These are phyloP conservation scores for Choiromyces venosus DNA, from an alignment of 495 filamentous ascomycete species.

Conservation along the genomic window DNA sequence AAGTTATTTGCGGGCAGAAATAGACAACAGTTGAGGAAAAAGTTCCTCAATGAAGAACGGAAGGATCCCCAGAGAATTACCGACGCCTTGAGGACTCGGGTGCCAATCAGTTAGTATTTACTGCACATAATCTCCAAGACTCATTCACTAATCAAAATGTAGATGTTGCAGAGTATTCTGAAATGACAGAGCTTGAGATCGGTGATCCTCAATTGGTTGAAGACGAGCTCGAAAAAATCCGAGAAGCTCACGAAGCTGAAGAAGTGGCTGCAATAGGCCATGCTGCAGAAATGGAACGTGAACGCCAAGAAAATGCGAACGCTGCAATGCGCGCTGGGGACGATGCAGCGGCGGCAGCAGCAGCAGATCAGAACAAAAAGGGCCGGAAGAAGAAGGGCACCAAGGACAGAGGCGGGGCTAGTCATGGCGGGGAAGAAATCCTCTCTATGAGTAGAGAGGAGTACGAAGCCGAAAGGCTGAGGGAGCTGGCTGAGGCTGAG, in stretches of 20 bases:
- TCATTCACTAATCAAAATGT: slow-evolving; percentile 50
- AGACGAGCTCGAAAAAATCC: slow-evolving; percentile 61
- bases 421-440: slow-evolving; percentile 44
- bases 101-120: slow-evolving; percentile 30
- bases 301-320: slow-evolving; percentile 40
- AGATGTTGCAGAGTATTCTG: slow-evolving; percentile 62
- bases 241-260: slow-evolving; percentile 61
- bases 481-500: slow-evolving; percentile 29
- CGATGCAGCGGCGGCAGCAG: slow-evolving; percentile 42
- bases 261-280: slow-evolving; percentile 46
- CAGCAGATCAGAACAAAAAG: slow-evolving; percentile 48
- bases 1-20: slow-evolving; percentile 71
- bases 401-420: slow-evolving; percentile 45
- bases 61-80: slow-evolving; percentile 64
- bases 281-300: slow-evolving; percentile 41
- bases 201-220: slow-evolving; percentile 55
- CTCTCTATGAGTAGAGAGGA: slow-evolving; percentile 38
- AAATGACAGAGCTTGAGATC: slow-evolving; percentile 53
- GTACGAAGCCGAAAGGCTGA: slow-evolving; percentile 43
- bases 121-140: background rate
- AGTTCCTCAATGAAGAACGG: slow-evolving; percentile 90
- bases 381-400: slow-evolving; percentile 51
- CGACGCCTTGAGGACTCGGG: slow-evolving; percentile 51
- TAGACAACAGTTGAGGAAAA: slow-evolving; percentile 76
- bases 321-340: slow-evolving; percentile 34